phyloP scores from a whole-genome alignment of 352 stramenopile species.

The Pythium phragmitis region DNA sequence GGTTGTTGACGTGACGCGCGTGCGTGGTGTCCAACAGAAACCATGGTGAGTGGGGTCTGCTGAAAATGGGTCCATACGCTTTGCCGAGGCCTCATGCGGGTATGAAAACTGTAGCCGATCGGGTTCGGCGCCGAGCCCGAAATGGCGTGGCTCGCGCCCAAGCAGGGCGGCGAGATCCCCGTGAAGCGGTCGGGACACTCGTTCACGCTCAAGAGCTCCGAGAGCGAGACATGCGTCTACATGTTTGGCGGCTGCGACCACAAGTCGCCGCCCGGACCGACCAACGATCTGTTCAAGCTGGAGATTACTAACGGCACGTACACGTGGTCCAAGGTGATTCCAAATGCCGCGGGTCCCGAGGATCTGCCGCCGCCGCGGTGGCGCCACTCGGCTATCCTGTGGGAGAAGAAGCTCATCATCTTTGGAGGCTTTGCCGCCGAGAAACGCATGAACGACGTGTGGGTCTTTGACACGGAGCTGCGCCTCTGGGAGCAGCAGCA shows the following conservation, averaged over 20 bases:
- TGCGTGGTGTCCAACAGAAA: neutral
- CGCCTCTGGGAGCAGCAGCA: slow-evolving; percentile 93
- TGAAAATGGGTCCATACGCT: neutral
- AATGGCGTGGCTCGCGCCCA: slow-evolving; percentile 86
- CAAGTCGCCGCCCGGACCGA: slow-evolving; percentile 90
- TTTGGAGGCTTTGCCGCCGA: slow-evolving; percentile 94
- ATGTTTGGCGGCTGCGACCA: slow-evolving; percentile 92
- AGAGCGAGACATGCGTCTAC: slow-evolving; percentile 68
- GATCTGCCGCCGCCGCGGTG: slow-evolving; percentile 73
- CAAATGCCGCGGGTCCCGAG: slow-evolving; percentile 39
- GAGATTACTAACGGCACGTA: slow-evolving; percentile 89
- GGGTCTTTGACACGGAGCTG: slow-evolving; percentile 93
- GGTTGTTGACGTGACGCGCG: neutral
- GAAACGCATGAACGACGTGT: slow-evolving; percentile 96
- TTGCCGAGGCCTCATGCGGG: neutral
- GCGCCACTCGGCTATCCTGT: slow-evolving; percentile 82
- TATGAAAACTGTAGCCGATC: slow-evolving; percentile 52
- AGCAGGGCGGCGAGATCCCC: slow-evolving; percentile 91
- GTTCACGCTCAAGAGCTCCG: slow-evolving; percentile 88
- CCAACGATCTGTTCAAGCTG: slow-evolving; percentile 93
- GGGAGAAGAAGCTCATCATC: slow-evolving; percentile 88
- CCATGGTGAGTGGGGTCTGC: slow-evolving; percentile 5
- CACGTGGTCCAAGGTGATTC: slow-evolving; percentile 64
- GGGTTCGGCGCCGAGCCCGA: slow-evolving; percentile 85
- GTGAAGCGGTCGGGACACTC: slow-evolving; percentile 94